Conservation (phyloP, 2,329 filamentous ascomycete species). For the Nemania sp. region DNA sequence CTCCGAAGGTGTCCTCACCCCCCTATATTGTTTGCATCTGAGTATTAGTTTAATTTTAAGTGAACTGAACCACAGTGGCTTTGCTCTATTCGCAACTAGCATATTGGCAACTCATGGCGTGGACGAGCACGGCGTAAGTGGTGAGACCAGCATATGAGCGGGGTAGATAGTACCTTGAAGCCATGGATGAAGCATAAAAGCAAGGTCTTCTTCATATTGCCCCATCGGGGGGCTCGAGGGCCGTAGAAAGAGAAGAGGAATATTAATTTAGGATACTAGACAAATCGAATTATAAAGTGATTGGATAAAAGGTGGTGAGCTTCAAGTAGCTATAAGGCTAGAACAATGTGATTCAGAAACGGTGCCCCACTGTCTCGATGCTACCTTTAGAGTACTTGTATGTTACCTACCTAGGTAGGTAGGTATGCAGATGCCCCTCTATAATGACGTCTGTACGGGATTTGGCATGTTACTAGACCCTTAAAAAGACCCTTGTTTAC, state of each 20-base stretch:
- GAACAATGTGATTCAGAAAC: slow-evolving; percentile 10
- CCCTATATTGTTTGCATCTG: slow-evolving; percentile 62
- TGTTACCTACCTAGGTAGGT: background rate
- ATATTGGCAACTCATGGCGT: background rate
- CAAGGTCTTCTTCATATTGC: slow-evolving; percentile 80
- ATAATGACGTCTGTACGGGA: slow-evolving; percentile 37
- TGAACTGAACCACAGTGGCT: background rate
- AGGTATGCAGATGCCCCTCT: slow-evolving; percentile 29
- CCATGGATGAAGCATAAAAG: slow-evolving; percentile 88
- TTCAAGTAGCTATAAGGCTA: slow-evolving; percentile 10
- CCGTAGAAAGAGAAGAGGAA: slow-evolving; percentile 14
- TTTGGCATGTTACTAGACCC: background rate
- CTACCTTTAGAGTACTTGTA: background rate
- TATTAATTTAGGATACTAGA: background rate
- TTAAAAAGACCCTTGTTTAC: slow-evolving; percentile 12
- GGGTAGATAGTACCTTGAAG: slow-evolving; percentile 70
- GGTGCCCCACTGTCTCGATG: no score
- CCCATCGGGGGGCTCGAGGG: slow-evolving; percentile 46
- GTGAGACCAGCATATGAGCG: slow-evolving; percentile 12
- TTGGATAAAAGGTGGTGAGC: background rate
- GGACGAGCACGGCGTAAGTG: background rate
- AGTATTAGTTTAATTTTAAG: slow-evolving; percentile 5
- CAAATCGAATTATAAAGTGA: background rate
- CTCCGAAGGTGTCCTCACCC: slow-evolving; percentile 80
- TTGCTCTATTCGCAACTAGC: background rate